Conservation (phyloP, 1,284 basidiomycete species). For the Tilletiopsis washingtonensis region DNA sequence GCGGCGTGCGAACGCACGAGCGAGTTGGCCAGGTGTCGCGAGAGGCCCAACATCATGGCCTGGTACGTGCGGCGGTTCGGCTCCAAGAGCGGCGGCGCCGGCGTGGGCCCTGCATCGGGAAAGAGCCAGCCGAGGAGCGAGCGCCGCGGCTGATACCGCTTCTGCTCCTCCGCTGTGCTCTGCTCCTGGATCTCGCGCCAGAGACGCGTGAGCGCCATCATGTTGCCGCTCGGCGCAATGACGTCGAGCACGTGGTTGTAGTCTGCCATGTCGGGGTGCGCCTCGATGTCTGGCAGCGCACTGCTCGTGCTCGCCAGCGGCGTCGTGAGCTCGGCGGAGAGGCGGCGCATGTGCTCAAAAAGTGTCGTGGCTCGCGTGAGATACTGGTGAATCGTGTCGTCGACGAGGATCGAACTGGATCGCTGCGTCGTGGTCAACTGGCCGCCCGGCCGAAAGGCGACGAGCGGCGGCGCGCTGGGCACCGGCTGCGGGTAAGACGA, state of each 20-base stretch:
- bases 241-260: conserved; percentile 7
- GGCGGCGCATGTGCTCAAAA: conserved; percentile 20
- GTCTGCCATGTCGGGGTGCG: conserved; percentile 14
- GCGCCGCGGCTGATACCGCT: neutral
- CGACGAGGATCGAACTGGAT: too few species aligned
- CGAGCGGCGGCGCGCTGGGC: neutral
- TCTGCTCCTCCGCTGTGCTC: neutral
- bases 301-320: neutral
- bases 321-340: neutral
- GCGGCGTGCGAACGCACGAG: conserved; percentile 21
- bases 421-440: neutral
- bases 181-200: conserved; percentile 23
- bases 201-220: conserved; percentile 16
- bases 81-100: conserved; percentile 7
- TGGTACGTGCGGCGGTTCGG: conserved; percentile 25
- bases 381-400: conserved; percentile 22
- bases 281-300: neutral
- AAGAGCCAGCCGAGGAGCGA: too few species aligned
- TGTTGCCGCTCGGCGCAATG: conserved; percentile 8
- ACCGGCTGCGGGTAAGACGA: neutral
- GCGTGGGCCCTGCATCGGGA: conserved; percentile 1
- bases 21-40: conserved; percentile 24
- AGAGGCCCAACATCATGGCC: conserved; percentile 33
- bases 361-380: conserved; percentile 25
- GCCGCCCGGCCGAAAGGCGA: neutral